Percentiles rank a stretch among this genome's conserved stretches.
Evolutionary conservation across 1,139 yeast species (phyloP).

Genomic region (Protomyces gravidus): DNA sequence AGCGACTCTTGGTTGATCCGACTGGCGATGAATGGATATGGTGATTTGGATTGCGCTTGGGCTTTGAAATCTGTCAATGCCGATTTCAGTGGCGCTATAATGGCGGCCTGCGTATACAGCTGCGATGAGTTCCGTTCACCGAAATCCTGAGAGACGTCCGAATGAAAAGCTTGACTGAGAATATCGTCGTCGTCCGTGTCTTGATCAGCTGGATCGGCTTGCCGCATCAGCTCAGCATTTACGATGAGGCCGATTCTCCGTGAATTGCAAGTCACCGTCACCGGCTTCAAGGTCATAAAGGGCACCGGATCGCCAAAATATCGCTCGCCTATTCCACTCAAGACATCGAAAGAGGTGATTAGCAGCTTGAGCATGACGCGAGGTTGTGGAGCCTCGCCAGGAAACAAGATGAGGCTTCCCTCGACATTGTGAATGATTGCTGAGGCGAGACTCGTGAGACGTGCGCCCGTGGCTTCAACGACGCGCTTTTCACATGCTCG

Average conservation of each 20-base stretch:
- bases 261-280: not conserved
- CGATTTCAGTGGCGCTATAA: too few species aligned
- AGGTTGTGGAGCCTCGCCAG: not conserved
- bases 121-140: not conserved
- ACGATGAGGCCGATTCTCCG: not conserved
- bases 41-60: too few species aligned
- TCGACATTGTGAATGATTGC: not conserved
- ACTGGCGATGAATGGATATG: too few species aligned
- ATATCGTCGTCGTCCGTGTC: slow-evolving; percentile 3
- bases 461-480: not conserved
- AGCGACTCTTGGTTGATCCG: too few species aligned
- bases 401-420: not conserved
- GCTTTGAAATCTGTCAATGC: not conserved
- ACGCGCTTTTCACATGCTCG: slow-evolving; percentile 3
- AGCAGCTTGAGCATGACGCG: not conserved
- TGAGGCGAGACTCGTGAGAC: slow-evolving; percentile 11
- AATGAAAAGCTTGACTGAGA: slow-evolving; percentile 13
- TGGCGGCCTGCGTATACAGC: not conserved
- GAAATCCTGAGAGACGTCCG: not conserved
- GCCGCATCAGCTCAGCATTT: not conserved
- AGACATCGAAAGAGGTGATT: slow-evolving; percentile 1
- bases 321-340: slow-evolving; percentile 9
- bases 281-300: not conserved
- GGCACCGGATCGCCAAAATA: slow-evolving; percentile 11
- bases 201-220: not conserved